Conservation (phyloP, 148 eudicot species). For the Persicaria maculosa region DNA sequence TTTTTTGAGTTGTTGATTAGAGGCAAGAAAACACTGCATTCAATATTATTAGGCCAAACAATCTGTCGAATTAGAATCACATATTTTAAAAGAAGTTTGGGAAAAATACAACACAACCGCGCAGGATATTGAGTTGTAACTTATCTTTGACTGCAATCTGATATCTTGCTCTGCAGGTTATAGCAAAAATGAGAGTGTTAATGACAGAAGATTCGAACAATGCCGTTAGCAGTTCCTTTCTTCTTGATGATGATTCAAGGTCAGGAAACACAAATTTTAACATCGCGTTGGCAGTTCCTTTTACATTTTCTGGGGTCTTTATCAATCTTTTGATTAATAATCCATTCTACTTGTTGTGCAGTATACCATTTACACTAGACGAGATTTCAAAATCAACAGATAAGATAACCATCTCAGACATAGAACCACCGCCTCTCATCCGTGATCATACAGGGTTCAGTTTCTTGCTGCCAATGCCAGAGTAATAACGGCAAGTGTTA, state of each 20-base stretch:
- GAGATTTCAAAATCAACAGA: conserved; percentile 77
- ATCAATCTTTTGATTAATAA: neutral
- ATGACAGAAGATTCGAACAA: conserved; percentile 87
- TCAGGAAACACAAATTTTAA: conserved; percentile 48
- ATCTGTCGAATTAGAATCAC: neutral
- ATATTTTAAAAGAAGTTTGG: neutral
- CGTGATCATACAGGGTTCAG: conserved; percentile 77
- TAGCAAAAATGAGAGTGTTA: conserved; percentile 69
- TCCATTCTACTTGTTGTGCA: conserved; percentile 18
- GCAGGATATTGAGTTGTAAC: neutral
- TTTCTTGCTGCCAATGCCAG: conserved; percentile 32
- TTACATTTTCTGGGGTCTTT: neutral
- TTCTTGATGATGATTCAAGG: conserved; percentile 93
- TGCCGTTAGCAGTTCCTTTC: conserved; percentile 73
- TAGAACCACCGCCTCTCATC: conserved; percentile 80
- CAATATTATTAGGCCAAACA: neutral
- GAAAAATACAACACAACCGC: neutral
- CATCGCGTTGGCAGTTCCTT: conserved; percentile 62
- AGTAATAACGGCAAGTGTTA: neutral
- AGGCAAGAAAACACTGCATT: no score
- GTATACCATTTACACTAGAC: conserved; percentile 86
- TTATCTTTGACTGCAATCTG: neutral
- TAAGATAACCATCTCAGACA: conserved; percentile 52
- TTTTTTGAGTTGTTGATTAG: neutral
- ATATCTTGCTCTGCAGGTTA: conserved; percentile 37